Conservation (phyloP, 176 grass and related monocot species). For the Phoenix roebelenii region DNA sequence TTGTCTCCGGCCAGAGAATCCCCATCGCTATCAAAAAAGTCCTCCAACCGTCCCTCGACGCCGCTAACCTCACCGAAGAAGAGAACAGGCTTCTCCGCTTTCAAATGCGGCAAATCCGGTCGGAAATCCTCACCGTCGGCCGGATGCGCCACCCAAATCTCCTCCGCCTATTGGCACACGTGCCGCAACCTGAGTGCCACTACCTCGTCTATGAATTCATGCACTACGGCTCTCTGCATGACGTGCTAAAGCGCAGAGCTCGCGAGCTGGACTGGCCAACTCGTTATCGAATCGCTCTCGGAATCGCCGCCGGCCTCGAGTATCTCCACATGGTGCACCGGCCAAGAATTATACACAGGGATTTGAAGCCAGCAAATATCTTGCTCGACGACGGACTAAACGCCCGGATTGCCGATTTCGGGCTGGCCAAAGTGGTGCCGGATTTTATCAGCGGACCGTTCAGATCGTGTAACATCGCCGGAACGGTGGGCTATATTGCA, state of each 20-base stretch:
- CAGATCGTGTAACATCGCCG: not conserved
- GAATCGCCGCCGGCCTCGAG: conserved; percentile 5
- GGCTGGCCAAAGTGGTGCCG: conserved; percentile 20
- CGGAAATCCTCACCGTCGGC: conserved; percentile 77
- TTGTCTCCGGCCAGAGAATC: conserved; percentile 7
- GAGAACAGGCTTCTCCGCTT: conserved; percentile 57
- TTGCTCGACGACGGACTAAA: conserved; percentile 12
- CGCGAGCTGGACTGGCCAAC: not conserved
- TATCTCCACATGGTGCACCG: conserved; percentile 12
- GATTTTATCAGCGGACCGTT: not conserved
- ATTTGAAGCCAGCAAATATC: conserved; percentile 15
- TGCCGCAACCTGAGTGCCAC: conserved; percentile 55
- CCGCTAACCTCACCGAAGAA: conserved; percentile 41
- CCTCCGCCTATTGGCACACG: conserved; percentile 55
- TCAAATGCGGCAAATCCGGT: conserved; percentile 61
- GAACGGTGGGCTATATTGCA: conserved; percentile 13
- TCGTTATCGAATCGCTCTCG: conserved; percentile 5
- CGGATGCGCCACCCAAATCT: conserved; percentile 86
- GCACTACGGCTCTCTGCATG: conserved; percentile 51
- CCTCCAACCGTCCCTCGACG: conserved; percentile 14
- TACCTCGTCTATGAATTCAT: conserved; percentile 93
- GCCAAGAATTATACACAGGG: conserved; percentile 8
- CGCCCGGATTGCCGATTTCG: conserved; percentile 17
- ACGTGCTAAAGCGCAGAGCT: too few relatives aligned
- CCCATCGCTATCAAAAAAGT: conserved; percentile 80